Evolutionary conservation across 2,329 filamentous ascomycete species (phyloP).

Genomic region (Rhinocladiella mackenziei): DNA sequence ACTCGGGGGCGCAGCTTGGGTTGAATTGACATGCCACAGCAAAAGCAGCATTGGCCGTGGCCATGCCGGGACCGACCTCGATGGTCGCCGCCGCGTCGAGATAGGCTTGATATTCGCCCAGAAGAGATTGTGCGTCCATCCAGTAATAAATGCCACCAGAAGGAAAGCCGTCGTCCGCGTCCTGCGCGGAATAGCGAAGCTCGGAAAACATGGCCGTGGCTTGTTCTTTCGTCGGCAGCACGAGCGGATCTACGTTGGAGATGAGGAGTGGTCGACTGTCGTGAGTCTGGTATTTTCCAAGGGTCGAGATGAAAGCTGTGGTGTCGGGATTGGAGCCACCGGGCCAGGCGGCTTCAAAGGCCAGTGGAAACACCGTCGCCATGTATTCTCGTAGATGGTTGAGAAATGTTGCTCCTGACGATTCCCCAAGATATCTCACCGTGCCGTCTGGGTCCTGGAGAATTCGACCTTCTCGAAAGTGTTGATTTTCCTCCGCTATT

Average conservation of each 20-base stretch:
- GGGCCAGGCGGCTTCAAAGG: constrained; percentile 26
- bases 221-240: constrained; percentile 39
- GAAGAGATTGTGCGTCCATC: constrained; percentile 40
- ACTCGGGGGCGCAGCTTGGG: constrained; percentile 31
- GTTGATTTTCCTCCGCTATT: constrained; percentile 28
- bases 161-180: constrained; percentile 41
- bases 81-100: constrained; percentile 12
- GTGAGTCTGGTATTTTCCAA: constrained; percentile 48
- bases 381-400: constrained; percentile 50
- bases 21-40: constrained; percentile 39
- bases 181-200: constrained; percentile 46
- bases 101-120: constrained; percentile 32
- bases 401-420: constrained; percentile 50
- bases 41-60: constrained; percentile 47
- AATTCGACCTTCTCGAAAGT: constrained; percentile 35
- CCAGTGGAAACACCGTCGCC: constrained; percentile 38
- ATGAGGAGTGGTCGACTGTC: constrained; percentile 44
- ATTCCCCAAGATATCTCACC: constrained; percentile 48
- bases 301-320: constrained; percentile 41
- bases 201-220: constrained; percentile 41
- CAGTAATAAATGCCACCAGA: constrained; percentile 51
- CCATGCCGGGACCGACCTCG: constrained; percentile 31
- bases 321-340: constrained; percentile 23
- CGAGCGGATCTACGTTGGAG: constrained; percentile 40
- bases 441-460: constrained; percentile 46